Percentiles rank a stretch among this genome's conserved stretches.
These are phyloP conservation scores for Albatrellus sp. DNA, from an alignment of 1,284 basidiomycete species.

Conservation along the genomic window DNA sequence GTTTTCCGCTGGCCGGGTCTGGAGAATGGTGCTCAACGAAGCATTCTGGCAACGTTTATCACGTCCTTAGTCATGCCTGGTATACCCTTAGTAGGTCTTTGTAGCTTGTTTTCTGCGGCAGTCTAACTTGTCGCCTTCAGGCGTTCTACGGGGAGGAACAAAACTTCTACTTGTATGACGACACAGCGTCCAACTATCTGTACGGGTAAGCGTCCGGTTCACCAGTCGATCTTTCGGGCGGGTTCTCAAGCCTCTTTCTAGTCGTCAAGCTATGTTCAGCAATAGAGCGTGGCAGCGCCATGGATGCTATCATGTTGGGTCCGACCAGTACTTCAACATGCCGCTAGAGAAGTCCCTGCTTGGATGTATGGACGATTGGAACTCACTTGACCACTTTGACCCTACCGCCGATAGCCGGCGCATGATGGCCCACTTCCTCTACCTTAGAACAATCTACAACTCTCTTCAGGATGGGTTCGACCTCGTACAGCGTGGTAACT, in stretches of 20 bases:
- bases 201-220: constrained; percentile 46
- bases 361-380: constrained; percentile 81
- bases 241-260: constrained; percentile 18
- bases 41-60: constrained; percentile 68
- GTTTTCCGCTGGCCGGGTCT: constrained; percentile 85
- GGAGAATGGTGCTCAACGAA: constrained; percentile 69
- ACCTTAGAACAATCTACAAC: constrained; percentile 55
- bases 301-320: constrained; percentile 82
- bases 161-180: constrained; percentile 75
- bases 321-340: constrained; percentile 85
- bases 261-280: constrained; percentile 83
- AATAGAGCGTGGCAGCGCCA: constrained; percentile 84
- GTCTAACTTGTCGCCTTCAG: constrained; percentile 21
- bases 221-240: not conserved
- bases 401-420: constrained; percentile 70
- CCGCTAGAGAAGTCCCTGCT: constrained; percentile 65
- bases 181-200: constrained; percentile 77
- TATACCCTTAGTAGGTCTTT: constrained; percentile 51
- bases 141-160: constrained; percentile 85
- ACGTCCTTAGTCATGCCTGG: constrained; percentile 77
- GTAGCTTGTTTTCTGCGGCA: not conserved
- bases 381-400: constrained; percentile 86
- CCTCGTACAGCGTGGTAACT: constrained; percentile 69
- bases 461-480: constrained; percentile 78
- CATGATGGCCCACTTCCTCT: constrained; percentile 60